Evolutionary conservation across 441 rosid species (phyloP).

Genomic region (Pelargonium cotyledonis): DNA sequence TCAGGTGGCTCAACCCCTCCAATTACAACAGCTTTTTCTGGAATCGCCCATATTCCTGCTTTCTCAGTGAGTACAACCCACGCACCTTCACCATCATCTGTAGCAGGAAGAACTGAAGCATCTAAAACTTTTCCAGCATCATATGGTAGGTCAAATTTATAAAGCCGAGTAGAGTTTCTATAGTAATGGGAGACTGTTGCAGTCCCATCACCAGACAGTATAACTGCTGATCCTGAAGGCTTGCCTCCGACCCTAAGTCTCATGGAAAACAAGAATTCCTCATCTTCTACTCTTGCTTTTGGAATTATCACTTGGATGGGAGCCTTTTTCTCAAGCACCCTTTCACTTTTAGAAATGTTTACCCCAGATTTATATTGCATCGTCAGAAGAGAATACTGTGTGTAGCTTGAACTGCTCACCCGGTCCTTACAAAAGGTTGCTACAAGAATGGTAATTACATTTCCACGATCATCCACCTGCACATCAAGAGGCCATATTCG

Average conservation of each 20-base stretch:
- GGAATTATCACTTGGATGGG: slow-evolving; percentile 93
- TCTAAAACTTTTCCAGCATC: slow-evolving; percentile 95
- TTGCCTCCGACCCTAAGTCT: slow-evolving; percentile 78
- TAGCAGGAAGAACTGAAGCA: slow-evolving; percentile 76
- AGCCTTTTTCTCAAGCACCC: slow-evolving; percentile 74
- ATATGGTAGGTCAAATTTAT: slow-evolving; percentile 87
- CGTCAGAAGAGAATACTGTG: slow-evolving; percentile 79
- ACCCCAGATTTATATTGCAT: slow-evolving; percentile 66
- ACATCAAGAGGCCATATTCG: slow-evolving; percentile 88
- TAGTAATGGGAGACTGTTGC: slow-evolving; percentile 77
- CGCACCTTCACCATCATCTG: slow-evolving; percentile 73
- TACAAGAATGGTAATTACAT: slow-evolving; percentile 73
- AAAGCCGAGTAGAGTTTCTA: slow-evolving; percentile 64
- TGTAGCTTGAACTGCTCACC: slow-evolving; percentile 80
- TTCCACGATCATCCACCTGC: slow-evolving; percentile 71
- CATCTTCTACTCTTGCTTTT: slow-evolving; percentile 91
- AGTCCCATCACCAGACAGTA: slow-evolving; percentile 91
- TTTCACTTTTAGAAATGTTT: slow-evolving; percentile 37
- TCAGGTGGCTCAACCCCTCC: slow-evolving; percentile 97
- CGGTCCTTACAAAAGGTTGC: slow-evolving; percentile 90
- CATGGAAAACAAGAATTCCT: slow-evolving; percentile 80
- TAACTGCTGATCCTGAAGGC: slow-evolving; percentile 76
- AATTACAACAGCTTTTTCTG: slow-evolving; percentile 71
- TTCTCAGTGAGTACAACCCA: slow-evolving; percentile 92
- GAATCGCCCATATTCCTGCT: slow-evolving; percentile 98